Conservation (phyloP, 306 rosid genomes). For the Arachis hypogaea region DNA sequence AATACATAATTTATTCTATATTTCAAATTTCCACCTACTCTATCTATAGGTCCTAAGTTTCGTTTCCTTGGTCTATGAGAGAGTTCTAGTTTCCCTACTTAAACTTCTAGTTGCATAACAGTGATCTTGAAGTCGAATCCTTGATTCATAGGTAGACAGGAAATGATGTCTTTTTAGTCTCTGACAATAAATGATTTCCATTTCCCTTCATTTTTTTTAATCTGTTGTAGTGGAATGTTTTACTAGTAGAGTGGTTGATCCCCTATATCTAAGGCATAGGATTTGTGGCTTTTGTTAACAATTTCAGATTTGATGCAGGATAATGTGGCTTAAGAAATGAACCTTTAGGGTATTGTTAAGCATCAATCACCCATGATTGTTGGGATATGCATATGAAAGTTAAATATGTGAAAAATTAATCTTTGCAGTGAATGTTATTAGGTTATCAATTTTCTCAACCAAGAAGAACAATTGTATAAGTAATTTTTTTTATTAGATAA, state of each 20-base stretch:
- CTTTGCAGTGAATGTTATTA: background rate
- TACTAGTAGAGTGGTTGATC: background rate
- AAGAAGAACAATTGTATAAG: background rate
- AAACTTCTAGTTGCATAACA: background rate
- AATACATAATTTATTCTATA: conserved; percentile 1
- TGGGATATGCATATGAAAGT: background rate
- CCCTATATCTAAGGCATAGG: background rate
- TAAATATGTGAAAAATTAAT: conserved; percentile 4
- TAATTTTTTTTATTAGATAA: background rate
- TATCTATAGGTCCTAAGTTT: background rate
- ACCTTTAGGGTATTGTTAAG: background rate
- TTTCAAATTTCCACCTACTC: background rate
- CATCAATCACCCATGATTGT: background rate
- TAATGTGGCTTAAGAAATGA: conserved; percentile 2
- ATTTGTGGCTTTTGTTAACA: conserved; percentile 4
- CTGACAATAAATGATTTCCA: background rate
- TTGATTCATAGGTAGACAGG: background rate
- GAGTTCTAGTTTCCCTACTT: background rate
- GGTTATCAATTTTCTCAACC: conserved; percentile 3
- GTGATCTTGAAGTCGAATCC: background rate
- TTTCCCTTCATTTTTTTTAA: background rate
- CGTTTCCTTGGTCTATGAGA: background rate
- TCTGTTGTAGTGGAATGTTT: background rate
- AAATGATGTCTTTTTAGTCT: background rate
- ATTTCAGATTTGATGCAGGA: conserved; percentile 4